These are phyloP conservation scores for Backusella tarrabulga DNA, from an alignment of 192 early-diverging fungal genomes.

Conservation along the genomic window DNA sequence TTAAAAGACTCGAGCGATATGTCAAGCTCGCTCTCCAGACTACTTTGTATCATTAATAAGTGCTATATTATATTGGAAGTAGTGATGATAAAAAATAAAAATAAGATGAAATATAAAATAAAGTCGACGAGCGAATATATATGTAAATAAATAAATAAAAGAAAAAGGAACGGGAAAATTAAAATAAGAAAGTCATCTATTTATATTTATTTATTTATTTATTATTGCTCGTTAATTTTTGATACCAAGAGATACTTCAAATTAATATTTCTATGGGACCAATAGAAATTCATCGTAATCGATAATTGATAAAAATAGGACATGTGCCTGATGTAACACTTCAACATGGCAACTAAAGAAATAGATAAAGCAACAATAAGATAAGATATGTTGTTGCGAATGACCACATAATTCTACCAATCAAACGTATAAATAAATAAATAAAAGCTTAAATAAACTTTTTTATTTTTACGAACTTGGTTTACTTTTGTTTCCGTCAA, in stretches of 20 bases:
- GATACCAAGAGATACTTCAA: not conserved
- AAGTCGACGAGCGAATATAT: not conserved
- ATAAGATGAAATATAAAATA: not conserved
- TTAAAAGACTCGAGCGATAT: not conserved
- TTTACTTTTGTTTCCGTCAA: not conserved
- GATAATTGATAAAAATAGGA: not conserved
- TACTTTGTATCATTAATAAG: not conserved
- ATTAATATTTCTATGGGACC: not conserved
- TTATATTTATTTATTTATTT: slow-evolving; percentile 6
- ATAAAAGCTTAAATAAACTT: not conserved
- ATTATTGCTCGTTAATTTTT: not conserved
- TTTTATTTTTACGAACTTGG: not conserved
- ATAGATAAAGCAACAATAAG: not conserved
- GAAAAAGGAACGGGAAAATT: not conserved
- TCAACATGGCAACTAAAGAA: not conserved
- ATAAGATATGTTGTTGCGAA: not conserved
- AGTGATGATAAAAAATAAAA: not conserved
- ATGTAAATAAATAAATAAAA: not conserved
- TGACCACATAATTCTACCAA: not conserved
- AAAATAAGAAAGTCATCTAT: not conserved
- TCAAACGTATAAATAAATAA: not conserved
- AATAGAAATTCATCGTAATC: not conserved
- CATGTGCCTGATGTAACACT: not conserved
- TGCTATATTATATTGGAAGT: not conserved
- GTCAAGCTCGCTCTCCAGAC: not conserved